These are phyloP conservation scores for Fusarium palustre DNA, from an alignment of 2,329 filamentous ascomycete species.

Conservation along the genomic window DNA sequence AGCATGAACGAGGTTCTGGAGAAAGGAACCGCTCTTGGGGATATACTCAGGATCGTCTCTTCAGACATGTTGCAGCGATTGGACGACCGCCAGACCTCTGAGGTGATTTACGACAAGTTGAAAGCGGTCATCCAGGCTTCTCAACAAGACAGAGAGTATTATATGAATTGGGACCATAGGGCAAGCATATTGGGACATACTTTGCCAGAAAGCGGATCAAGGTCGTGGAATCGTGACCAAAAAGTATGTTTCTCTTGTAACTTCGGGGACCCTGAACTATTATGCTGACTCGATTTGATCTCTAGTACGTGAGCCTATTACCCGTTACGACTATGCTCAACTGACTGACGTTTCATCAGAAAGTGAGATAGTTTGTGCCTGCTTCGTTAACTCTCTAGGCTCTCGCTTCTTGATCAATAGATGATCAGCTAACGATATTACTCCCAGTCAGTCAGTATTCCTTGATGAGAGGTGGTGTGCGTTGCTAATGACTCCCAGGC, in stretches of 20 bases:
- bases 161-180: not conserved
- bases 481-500: not conserved
- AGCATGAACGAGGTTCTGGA: not conserved
- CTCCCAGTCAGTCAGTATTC: not conserved
- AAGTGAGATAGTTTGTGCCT: not conserved
- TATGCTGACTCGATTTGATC: no score
- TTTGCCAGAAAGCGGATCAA: not conserved
- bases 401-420: rapidly evolving
- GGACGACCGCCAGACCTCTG: not conserved
- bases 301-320: not conserved
- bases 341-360: not conserved
- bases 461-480: rapidly evolving
- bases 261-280: not conserved
- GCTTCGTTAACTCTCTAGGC: not conserved
- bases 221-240: not conserved
- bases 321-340: not conserved
- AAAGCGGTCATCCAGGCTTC: not conserved
- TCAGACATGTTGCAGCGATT: not conserved
- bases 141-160: not conserved
- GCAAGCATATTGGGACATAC: not conserved
- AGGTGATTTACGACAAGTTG: not conserved
- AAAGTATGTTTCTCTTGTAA: not conserved
- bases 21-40: not conserved
- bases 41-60: not conserved
- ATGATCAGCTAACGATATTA: not conserved